Evolutionary conservation across 345 rosid species (phyloP).

Genomic region (Geranium rotundifolium): DNA sequence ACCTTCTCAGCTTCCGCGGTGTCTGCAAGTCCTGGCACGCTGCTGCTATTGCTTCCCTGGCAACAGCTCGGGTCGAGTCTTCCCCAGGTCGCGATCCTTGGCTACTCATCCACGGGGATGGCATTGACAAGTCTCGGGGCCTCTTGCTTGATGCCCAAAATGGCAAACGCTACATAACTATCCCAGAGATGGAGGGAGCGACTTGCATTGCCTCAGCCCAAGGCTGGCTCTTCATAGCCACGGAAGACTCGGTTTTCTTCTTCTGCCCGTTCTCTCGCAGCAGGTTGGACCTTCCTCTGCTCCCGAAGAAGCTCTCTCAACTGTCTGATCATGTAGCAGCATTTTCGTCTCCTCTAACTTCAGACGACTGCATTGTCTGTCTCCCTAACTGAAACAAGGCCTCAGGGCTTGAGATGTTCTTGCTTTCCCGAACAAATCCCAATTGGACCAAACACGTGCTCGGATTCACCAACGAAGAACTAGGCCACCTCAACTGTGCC

Average conservation of each 20-base stretch:
- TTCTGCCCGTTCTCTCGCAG: conserved; percentile 24
- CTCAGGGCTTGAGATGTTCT: not conserved
- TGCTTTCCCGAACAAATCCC: conserved; percentile 5
- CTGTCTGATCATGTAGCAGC: conserved; percentile 5
- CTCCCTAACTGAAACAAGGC: not conserved
- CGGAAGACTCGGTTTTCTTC: conserved; percentile 13
- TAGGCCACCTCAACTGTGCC: no score
- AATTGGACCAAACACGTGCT: not conserved
- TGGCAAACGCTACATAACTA: conserved; percentile 8
- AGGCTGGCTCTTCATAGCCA: conserved; percentile 17
- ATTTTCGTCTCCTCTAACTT: conserved; percentile 22
- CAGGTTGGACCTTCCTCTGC: conserved; percentile 15
- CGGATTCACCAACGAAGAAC: no score
- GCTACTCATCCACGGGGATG: conserved; percentile 17
- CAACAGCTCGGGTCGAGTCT: conserved; percentile 13
- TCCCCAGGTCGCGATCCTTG: conserved; percentile 7
- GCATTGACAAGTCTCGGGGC: no score
- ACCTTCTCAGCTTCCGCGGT: no score
- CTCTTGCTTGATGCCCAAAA: conserved; percentile 1
- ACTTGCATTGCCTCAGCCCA: conserved; percentile 20
- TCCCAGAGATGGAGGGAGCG: conserved; percentile 16
- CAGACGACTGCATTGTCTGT: no score
- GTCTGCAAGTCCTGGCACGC: no score
- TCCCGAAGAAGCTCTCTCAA: not conserved
- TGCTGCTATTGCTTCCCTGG: conserved; percentile 10